These are phyloP conservation scores for Mycosarcoma maydis DNA, from an alignment of 1,284 basidiomycete genomes.

Conservation along the genomic window DNA sequence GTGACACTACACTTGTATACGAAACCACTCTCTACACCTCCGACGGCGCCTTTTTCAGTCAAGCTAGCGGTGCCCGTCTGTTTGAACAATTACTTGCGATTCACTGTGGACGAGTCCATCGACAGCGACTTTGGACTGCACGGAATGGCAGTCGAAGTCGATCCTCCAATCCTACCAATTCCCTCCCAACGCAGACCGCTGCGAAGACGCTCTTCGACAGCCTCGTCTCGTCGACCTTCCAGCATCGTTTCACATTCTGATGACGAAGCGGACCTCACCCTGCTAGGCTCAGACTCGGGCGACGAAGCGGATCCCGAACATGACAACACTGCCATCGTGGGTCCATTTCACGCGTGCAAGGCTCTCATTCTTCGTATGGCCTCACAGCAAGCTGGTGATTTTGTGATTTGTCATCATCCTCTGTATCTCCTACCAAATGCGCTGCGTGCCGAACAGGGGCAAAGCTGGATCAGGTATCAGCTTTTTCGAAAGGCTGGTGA, in stretches of 20 bases:
- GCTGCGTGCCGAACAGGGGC: slow-evolving; percentile 9
- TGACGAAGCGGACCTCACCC: slow-evolving; percentile 32
- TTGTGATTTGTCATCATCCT: neutral
- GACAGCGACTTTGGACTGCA: slow-evolving; percentile 4
- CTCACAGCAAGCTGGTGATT: slow-evolving; percentile 22
- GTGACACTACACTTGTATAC: slow-evolving; percentile 21
- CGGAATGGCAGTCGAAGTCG: slow-evolving; percentile 38
- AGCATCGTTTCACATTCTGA: slow-evolving; percentile 12
- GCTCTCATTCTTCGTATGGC: slow-evolving; percentile 33
- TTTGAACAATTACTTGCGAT: slow-evolving; percentile 39
- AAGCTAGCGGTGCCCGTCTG: slow-evolving; percentile 29
- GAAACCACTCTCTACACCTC: slow-evolving; percentile 13
- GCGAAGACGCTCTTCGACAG: slow-evolving; percentile 1
- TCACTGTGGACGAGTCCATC: slow-evolving; percentile 39
- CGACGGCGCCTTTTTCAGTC: slow-evolving; percentile 18
- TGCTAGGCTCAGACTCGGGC: slow-evolving; percentile 10
- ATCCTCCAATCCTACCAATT: slow-evolving; percentile 29
- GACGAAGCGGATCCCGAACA: slow-evolving; percentile 16
- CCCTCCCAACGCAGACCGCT: slow-evolving; percentile 3
- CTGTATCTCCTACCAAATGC: slow-evolving; percentile 12
- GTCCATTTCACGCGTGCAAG: slow-evolving; percentile 38
- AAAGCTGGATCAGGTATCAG: slow-evolving; percentile 13
- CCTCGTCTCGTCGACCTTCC: slow-evolving; percentile 7
- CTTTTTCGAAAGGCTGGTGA: neutral
- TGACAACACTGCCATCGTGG: slow-evolving; percentile 29